phyloP scores from a whole-genome alignment of 441 rosid genomes.

The Pelargonium cotyledonis region DNA sequence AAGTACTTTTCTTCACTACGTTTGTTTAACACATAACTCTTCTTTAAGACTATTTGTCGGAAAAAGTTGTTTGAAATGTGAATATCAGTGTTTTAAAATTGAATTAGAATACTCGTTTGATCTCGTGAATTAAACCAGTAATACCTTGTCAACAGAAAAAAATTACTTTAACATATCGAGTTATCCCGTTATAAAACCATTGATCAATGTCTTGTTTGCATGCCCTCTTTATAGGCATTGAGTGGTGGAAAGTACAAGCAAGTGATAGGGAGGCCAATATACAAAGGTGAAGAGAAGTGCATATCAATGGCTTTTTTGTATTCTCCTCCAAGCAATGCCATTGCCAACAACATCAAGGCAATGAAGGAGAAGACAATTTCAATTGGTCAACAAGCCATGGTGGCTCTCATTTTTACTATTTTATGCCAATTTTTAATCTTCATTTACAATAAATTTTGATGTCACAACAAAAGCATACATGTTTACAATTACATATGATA shows the following conservation, averaged over 20 bases:
- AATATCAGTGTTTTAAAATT: too few species aligned
- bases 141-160: too few species aligned
- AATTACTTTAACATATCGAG: too few species aligned
- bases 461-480: neutral
- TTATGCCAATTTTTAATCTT: conserved; percentile 37
- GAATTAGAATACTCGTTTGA: too few species aligned
- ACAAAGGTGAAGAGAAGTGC: conserved; percentile 31
- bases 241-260: conserved; percentile 67
- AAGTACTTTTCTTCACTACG: too few species aligned
- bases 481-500: neutral
- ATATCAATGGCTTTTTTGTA: conserved; percentile 67
- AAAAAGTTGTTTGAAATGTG: too few species aligned
- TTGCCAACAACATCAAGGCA: neutral
- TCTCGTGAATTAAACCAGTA: too few species aligned
- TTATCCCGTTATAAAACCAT: too few species aligned
- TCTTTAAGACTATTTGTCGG: too few species aligned
- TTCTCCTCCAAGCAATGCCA: conserved; percentile 27
- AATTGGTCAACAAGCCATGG: conserved; percentile 44
- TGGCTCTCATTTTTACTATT: conserved; percentile 44
- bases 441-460: conserved; percentile 31
- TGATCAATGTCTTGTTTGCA: neutral
- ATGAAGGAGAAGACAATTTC: conserved; percentile 37
- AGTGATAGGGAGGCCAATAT: conserved; percentile 63
- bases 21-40: too few species aligned
- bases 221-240: conserved; percentile 22